Conservation (phyloP, 305 asterid species). For the Ilex paraguariensis region DNA sequence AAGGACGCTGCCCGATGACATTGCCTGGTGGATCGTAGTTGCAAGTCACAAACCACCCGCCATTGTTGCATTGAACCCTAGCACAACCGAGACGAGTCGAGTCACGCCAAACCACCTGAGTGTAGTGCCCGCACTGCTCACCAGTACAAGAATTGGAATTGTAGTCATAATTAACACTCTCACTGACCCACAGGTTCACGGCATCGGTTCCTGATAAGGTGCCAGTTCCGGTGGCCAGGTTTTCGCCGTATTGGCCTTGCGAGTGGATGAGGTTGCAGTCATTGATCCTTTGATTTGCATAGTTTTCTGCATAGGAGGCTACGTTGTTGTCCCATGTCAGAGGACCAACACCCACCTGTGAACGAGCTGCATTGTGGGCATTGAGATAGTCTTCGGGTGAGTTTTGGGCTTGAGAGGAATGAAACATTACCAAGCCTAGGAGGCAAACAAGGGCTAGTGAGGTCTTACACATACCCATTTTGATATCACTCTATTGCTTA, state of each 20-base stretch:
- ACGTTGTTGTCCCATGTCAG: slow-evolving; percentile 30
- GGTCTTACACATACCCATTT: neutral
- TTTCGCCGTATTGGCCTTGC: slow-evolving; percentile 19
- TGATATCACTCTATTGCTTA: neutral
- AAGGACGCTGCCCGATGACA: neutral
- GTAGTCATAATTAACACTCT: neutral
- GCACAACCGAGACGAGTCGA: neutral
- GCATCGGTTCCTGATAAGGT: neutral
- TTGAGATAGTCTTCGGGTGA: slow-evolving; percentile 24
- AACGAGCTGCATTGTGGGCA: slow-evolving; percentile 40
- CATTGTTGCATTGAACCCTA: neutral
- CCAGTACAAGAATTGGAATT: neutral
- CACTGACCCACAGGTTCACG: neutral
- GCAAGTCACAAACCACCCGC: neutral
- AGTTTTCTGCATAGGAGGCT: slow-evolving; percentile 28
- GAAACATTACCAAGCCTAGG: neutral
- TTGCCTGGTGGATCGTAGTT: neutral
- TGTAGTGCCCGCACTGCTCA: neutral
- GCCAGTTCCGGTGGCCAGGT: slow-evolving; percentile 11
- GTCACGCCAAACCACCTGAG: neutral
- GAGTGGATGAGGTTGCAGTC: slow-evolving; percentile 34
- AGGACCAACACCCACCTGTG: slow-evolving; percentile 26
- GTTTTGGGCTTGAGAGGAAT: slow-evolving; percentile 26
- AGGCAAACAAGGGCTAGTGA: neutral
- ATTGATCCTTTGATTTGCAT: slow-evolving; percentile 22